Conservation (phyloP, 345 rosid species). For the Gossypium herbaceum region DNA sequence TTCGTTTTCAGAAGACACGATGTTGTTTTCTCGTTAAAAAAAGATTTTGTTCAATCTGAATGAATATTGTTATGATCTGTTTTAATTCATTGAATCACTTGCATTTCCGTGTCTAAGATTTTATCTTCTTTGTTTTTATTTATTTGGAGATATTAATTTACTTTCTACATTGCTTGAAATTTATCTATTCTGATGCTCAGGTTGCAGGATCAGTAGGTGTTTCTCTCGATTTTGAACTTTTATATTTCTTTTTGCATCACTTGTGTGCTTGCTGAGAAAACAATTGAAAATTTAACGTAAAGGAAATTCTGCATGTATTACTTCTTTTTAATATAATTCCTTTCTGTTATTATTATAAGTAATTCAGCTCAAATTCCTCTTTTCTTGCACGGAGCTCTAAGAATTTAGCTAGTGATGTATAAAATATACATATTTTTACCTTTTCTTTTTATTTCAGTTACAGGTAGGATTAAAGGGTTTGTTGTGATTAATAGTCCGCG, state of each 20-base stretch:
- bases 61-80: background rate
- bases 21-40: background rate
- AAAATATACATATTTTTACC: background rate
- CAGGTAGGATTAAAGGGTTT: conserved; percentile 13
- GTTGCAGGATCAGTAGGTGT: conserved; percentile 18
- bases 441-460: background rate
- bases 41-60: background rate
- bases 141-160: background rate
- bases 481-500: conserved; percentile 14
- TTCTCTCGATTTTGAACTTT: background rate
- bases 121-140: background rate
- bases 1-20: background rate
- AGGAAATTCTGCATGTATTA: background rate
- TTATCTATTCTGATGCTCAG: background rate
- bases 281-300: background rate
- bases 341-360: background rate
- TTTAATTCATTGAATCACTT: background rate
- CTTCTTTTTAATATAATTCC: background rate
- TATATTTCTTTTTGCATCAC: background rate
- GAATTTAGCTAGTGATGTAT: background rate
- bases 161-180: background rate
- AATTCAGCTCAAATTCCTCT: background rate
- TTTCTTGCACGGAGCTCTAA: background rate
- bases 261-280: background rate
- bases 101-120: background rate